Conservation (phyloP, 768 basidiomycete species). For the Clitopilus passeckerianus region DNA sequence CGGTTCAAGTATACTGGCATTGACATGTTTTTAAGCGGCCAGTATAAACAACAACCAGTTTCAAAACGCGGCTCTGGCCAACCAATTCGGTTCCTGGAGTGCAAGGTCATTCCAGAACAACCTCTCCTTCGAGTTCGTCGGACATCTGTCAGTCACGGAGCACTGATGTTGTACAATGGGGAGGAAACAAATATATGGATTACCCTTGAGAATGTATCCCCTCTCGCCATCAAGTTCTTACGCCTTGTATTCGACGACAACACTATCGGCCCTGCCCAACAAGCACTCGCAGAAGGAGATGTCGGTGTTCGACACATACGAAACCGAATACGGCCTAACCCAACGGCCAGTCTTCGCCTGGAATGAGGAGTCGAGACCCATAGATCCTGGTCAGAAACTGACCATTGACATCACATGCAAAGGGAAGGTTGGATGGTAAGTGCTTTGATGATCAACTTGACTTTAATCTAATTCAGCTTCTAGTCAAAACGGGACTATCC, state of each 20-base stretch:
- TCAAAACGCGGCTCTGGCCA: slow-evolving; percentile 16
- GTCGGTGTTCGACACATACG: slow-evolving; percentile 82
- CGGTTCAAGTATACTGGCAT: slow-evolving; percentile 75
- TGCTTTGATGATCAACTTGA: slow-evolving; percentile 7
- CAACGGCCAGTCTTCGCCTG: slow-evolving; percentile 80
- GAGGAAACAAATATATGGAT: slow-evolving; percentile 89
- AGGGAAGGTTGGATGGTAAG: slow-evolving; percentile 92
- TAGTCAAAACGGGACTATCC: slow-evolving; percentile 75
- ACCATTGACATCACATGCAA: slow-evolving; percentile 69
- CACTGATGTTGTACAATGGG: slow-evolving; percentile 93
- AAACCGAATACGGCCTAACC: slow-evolving; percentile 79
- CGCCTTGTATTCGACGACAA: slow-evolving; percentile 89
- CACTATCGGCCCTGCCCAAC: slow-evolving; percentile 71
- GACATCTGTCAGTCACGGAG: slow-evolving; percentile 89
- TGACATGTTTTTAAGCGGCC: slow-evolving; percentile 62
- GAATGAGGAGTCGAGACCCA: slow-evolving; percentile 45
- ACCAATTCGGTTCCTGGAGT: slow-evolving; percentile 61
- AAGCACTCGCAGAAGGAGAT: slow-evolving; percentile 79
- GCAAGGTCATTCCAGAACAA: slow-evolving; percentile 80
- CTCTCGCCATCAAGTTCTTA: slow-evolving; percentile 79
- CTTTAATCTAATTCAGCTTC: slow-evolving; percentile 7
- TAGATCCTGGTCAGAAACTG: slow-evolving; percentile 67
- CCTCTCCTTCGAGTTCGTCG: slow-evolving; percentile 83
- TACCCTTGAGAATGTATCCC: slow-evolving; percentile 86
- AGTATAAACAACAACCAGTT: slow-evolving; percentile 34